Conservation (phyloP, 2,329 filamentous ascomycete genomes). For the Paracoccidioides lutzii region DNA sequence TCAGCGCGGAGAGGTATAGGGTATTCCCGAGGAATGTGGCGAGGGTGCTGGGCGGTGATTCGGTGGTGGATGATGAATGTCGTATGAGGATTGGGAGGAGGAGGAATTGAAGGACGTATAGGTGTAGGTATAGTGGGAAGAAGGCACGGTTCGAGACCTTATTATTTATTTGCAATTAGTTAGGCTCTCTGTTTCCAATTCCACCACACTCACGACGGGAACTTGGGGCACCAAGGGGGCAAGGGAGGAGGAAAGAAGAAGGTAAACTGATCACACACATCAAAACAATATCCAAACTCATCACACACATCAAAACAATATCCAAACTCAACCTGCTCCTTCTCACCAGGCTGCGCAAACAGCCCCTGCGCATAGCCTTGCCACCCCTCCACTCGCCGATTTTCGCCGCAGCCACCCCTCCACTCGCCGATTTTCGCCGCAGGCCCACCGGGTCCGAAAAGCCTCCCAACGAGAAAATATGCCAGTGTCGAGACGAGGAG, state of each 20-base stretch:
- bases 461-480: slow-evolving; percentile 50
- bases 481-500: slow-evolving; percentile 48
- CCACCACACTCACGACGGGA: too few relatives aligned
- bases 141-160: slow-evolving; percentile 54
- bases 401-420: slow-evolving; percentile 17
- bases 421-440: slow-evolving; percentile 18
- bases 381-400: slow-evolving; percentile 13
- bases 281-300: slow-evolving; percentile 51
- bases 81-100: slow-evolving; percentile 46
- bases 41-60: slow-evolving; percentile 30
- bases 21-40: slow-evolving; percentile 50
- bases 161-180: too few relatives aligned
- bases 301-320: slow-evolving; percentile 53
- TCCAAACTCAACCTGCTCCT: slow-evolving; percentile 53
- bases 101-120: slow-evolving; percentile 55
- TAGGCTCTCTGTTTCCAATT: too few relatives aligned
- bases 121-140: slow-evolving; percentile 53
- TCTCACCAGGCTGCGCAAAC: slow-evolving; percentile 43
- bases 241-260: too few relatives aligned
- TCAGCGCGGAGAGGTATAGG: slow-evolving; percentile 51
- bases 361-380: slow-evolving; percentile 39
- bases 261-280: slow-evolving; percentile 34
- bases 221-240: too few relatives aligned
- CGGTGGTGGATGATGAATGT: slow-evolving; percentile 37
- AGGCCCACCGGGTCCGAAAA: slow-evolving; percentile 44